Evolutionary conservation across 805 yeast genomes (phyloP), one percentile per base, ranked within the genome.

Genomic region (Saturnispora mendoncae): DNA sequence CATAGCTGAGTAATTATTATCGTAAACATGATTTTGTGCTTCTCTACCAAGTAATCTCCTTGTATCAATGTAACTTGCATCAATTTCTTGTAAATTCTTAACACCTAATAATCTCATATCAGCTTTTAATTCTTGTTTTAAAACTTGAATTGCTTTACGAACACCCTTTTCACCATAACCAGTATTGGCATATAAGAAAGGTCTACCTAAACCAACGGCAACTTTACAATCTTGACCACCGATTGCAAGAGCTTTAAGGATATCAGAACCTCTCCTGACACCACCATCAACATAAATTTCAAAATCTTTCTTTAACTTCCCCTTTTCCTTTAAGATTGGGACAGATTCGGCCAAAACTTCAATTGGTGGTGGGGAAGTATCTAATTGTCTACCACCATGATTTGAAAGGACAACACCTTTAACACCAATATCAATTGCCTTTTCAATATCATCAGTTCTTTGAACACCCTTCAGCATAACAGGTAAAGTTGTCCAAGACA

Each of bases 301-400:
- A 38, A 80, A 64, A 45, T 72, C 69, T 24, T 72, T 67, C 30
- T 67, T 67, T 25, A 74, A 51, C 4, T 71, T 70, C 39, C 64
- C 65, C 43, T 64, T 65, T 38, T 62, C 64, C 36, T 54, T 57
- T 39, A 78, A 58, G 3, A 65, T 53, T 9, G 76, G 78, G 69
- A 72, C 71, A 5, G 77, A 71, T 47, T 83, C 95, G 4, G 81
- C 83, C 40, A 85, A 62, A 3, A 83, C 74, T 56, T 78, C 83
- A 25, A 85, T 68, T 2, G 88, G 81, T 0, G 94, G 76, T 15
- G 84, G 71, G 1, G 94, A 70, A 53, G 74, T 83, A 59, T 85
- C 95, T 43, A 85, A 64, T 62, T 85, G 94, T 46, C 95, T 68
- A 33, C 95, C 95, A 45, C 95, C 95, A 60, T 85, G 95, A 56